These are phyloP conservation scores for Fusarium torulosum DNA, from an alignment of 2,329 filamentous ascomycete species.

Conservation along the genomic window DNA sequence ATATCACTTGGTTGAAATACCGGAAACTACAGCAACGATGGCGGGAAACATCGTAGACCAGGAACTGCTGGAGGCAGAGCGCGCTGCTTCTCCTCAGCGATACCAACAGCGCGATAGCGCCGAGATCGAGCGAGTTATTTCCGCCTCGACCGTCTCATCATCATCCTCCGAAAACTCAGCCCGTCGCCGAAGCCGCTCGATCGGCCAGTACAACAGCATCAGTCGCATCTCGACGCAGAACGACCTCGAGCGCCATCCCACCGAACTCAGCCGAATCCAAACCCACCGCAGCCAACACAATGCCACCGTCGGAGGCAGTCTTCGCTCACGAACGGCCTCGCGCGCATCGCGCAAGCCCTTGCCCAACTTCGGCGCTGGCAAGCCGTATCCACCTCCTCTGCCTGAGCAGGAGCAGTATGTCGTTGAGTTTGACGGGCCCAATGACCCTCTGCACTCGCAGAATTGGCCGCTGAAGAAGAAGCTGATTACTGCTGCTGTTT, in stretches of 20 bases:
- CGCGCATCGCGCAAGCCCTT: slow-evolving; percentile 69
- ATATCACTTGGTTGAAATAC: not conserved
- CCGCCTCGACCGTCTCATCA: slow-evolving; percentile 63
- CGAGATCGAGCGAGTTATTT: slow-evolving; percentile 71
- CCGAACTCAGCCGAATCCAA: slow-evolving; percentile 77
- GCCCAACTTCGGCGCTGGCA: slow-evolving; percentile 79
- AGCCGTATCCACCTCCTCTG: slow-evolving; percentile 77
- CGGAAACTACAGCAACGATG: slow-evolving; percentile 47
- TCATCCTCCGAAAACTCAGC: slow-evolving; percentile 58
- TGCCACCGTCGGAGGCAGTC: slow-evolving; percentile 73
- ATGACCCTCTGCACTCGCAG: slow-evolving; percentile 87
- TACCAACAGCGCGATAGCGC: slow-evolving; percentile 59
- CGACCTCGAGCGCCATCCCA: slow-evolving; percentile 77
- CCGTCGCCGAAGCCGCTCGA: slow-evolving; percentile 25
- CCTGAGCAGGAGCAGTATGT: slow-evolving; percentile 82
- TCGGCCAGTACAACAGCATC: slow-evolving; percentile 60
- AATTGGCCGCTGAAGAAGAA: slow-evolving; percentile 89
- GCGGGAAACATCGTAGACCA: slow-evolving; percentile 66
- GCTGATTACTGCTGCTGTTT: slow-evolving; percentile 73
- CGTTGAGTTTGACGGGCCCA: slow-evolving; percentile 85
- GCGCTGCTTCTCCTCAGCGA: slow-evolving; percentile 61
- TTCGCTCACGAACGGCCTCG: slow-evolving; percentile 54
- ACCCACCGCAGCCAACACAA: slow-evolving; percentile 78
- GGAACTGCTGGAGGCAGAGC: slow-evolving; percentile 66
- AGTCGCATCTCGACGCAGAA: slow-evolving; percentile 72